Evolutionary conservation across 2,329 filamentous ascomycete genomes (phyloP).

Genomic region (Calonectria fujianensis): DNA sequence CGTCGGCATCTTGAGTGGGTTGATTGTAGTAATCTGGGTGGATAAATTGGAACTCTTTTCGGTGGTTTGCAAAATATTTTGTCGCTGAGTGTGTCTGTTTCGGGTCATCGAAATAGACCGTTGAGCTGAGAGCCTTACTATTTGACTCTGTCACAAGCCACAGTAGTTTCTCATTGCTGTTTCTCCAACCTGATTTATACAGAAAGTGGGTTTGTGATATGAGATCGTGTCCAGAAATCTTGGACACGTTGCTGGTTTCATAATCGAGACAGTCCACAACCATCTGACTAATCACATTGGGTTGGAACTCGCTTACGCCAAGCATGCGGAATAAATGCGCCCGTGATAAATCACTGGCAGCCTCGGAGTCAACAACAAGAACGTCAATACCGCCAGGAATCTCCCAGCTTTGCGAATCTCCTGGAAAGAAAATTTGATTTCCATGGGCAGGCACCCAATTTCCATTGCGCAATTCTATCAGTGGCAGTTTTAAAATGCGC

Average conservation of each 20-base stretch:
- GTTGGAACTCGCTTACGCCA: not conserved
- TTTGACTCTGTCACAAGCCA: not conserved
- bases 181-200: not conserved
- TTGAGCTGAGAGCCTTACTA: not conserved
- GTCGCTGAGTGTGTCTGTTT: not conserved
- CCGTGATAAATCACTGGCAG: not conserved
- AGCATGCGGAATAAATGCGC: constrained; percentile 2
- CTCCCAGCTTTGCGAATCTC: not conserved
- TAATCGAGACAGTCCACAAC: constrained; percentile 1
- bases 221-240: not conserved
- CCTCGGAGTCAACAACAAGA: not conserved
- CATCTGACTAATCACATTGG: not conserved
- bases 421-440: constrained; percentile 1
- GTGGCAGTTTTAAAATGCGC: not conserved
- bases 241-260: not conserved
- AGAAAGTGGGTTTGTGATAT: constrained; percentile 12
- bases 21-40: not conserved
- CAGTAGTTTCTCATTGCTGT: not conserved
- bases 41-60: not conserved
- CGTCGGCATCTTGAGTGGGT: not conserved
- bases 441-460: not conserved
- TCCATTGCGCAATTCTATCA: not conserved
- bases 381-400: not conserved
- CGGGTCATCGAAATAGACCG: not conserved
- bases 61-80: not conserved